These are phyloP conservation scores for Xylaria longipes DNA, from an alignment of 495 filamentous ascomycete species.

Conservation along the genomic window DNA sequence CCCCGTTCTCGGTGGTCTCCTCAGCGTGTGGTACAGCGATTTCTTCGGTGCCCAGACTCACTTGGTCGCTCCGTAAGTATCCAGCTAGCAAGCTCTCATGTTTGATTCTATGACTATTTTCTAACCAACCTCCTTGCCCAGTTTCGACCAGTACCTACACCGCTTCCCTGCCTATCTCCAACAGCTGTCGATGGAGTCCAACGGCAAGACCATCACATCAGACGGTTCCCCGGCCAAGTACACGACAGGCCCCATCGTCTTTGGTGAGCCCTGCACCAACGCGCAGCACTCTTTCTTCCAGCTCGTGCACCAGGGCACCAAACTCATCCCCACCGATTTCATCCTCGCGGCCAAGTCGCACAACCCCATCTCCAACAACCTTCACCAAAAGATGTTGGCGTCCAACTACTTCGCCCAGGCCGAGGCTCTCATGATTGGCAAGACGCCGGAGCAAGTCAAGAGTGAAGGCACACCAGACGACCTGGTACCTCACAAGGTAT, in stretches of 20 bases:
- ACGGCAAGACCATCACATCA: constrained; percentile 96
- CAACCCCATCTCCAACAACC: constrained; percentile 90
- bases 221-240: constrained; percentile 92
- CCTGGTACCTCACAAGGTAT: constrained; percentile 96
- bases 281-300: constrained; percentile 99
- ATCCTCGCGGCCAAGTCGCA: constrained; percentile 94
- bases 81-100: background rate
- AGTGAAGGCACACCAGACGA: constrained; percentile 84
- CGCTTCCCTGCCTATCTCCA: constrained; percentile 99
- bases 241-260: constrained; percentile 90
- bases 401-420: constrained; percentile 98
- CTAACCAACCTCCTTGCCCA: constrained; percentile 37
- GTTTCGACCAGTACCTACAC: constrained; percentile 98
- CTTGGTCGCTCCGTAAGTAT: constrained; percentile 81
- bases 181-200: constrained; percentile 99
- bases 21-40: constrained; percentile 98
- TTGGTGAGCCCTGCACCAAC: constrained; percentile 98
- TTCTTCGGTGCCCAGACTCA: constrained; percentile 98
- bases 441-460: constrained; percentile 88
- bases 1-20: constrained; percentile 85
- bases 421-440: constrained; percentile 98
- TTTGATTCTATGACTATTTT: constrained; percentile 10
- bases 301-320: constrained; percentile 97
- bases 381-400: constrained; percentile 98
- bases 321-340: constrained; percentile 98